A percentile compares a stretch with the other conserved stretches of the same genome.
phyloP scores from a whole-genome alignment of 495 filamentous ascomycete genomes.

The Letharia columbiana region DNA sequence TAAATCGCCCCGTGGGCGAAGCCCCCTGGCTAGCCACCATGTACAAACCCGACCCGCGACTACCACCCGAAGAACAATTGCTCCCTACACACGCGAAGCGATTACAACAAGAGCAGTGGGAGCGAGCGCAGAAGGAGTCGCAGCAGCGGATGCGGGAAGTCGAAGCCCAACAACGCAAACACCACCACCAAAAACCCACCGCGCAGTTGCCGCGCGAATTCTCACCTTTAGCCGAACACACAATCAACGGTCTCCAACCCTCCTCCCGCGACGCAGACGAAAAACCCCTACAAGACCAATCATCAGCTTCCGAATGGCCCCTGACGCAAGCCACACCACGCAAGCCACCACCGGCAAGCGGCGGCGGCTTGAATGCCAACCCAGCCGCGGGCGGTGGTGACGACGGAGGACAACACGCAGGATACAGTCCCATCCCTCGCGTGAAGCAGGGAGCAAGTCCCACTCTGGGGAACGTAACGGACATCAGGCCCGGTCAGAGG shows the following conservation, averaged over 20 bases:
- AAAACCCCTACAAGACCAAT: constrained; percentile 7
- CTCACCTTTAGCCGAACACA: constrained; percentile 19
- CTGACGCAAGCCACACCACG: neutral
- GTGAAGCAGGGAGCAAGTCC: constrained; percentile 35
- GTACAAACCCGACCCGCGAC: constrained; percentile 89
- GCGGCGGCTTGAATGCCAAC: neutral
- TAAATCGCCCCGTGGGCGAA: constrained; percentile 84
- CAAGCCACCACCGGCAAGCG: neutral
- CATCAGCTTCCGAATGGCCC: constrained; percentile 13
- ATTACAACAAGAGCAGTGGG: constrained; percentile 91
- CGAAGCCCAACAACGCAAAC: neutral
- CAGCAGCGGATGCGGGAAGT: constrained; percentile 5
- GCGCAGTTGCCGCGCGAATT: constrained; percentile 9
- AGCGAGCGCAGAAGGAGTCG: constrained; percentile 43
- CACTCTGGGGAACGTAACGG: constrained; percentile 33
- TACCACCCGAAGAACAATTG: constrained; percentile 92
- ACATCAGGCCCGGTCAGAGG: constrained; percentile 23
- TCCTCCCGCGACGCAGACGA: constrained; percentile 10
- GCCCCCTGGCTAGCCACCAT: constrained; percentile 91
- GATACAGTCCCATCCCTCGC: constrained; percentile 49
- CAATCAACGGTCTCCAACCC: constrained; percentile 18
- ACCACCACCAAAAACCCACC: neutral
- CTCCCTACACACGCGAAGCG: constrained; percentile 87
- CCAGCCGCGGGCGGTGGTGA: constrained; percentile 27
- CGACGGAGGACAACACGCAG: constrained; percentile 10